Conservation (phyloP, 73 alveolate genomes). For the Symbiodinium pilosum region DNA sequence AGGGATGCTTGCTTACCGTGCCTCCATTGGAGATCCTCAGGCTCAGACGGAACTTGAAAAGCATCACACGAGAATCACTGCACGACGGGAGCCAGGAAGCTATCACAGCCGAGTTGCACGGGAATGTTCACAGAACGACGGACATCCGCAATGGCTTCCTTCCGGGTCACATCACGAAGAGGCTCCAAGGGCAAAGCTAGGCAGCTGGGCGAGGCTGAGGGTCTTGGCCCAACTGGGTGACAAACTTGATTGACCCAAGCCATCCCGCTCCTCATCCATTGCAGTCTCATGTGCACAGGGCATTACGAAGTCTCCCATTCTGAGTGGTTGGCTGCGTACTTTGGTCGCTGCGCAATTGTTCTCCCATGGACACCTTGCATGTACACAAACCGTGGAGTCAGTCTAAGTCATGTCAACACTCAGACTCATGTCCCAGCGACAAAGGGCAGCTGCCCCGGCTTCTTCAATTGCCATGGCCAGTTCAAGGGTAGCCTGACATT, state of each 20-base stretch:
- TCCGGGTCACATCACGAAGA: background rate
- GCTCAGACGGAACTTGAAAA: background rate
- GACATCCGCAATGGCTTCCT: background rate
- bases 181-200: background rate
- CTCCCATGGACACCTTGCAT: background rate
- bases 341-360: background rate
- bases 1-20: too few relatives aligned
- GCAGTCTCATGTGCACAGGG: background rate
- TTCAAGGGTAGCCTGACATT: background rate
- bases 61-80: too few relatives aligned
- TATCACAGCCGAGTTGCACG: background rate
- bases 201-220: background rate
- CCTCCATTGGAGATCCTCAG: background rate
- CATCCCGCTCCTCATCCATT: background rate
- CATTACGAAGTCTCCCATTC: background rate
- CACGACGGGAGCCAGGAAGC: too few relatives aligned
- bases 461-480: background rate
- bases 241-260: background rate
- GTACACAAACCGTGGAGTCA: too few relatives aligned
- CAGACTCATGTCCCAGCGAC: background rate
- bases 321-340: background rate
- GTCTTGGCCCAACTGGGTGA: background rate
- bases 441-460: conserved; percentile 4
- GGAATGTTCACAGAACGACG: background rate
- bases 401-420: too few relatives aligned